Conservation (phyloP, 1,139 yeast genomes). For the Nakaseomyces sp. region DNA sequence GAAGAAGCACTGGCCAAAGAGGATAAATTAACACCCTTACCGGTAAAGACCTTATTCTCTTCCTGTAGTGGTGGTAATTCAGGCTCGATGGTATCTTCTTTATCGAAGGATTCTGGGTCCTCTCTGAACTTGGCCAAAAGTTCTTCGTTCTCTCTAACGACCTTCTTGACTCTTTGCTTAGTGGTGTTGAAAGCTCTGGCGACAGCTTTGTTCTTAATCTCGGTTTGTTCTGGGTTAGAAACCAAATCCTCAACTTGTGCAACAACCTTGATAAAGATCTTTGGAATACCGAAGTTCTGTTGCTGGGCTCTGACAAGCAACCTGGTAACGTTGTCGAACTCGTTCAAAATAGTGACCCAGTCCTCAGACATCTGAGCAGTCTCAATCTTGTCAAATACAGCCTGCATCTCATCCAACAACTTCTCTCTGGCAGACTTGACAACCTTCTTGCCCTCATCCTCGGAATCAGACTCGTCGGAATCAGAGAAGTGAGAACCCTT, state of each 20-base stretch:
- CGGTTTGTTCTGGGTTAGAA: constrained; percentile 47
- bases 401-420: constrained; percentile 76
- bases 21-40: constrained; percentile 33
- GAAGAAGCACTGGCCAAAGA: constrained; percentile 31
- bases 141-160: constrained; percentile 52
- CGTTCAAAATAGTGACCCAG: constrained; percentile 70
- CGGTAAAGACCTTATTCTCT: constrained; percentile 20
- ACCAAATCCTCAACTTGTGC: constrained; percentile 68
- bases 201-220: constrained; percentile 71
- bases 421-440: constrained; percentile 93
- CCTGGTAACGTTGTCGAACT: constrained; percentile 71
- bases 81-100: constrained; percentile 35
- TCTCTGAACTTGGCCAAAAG: constrained; percentile 54
- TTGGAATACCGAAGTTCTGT: constrained; percentile 67
- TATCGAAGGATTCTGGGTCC: constrained; percentile 66
- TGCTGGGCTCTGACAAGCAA: constrained; percentile 60
- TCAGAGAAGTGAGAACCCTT: constrained; percentile 36
- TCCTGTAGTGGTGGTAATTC: constrained; percentile 24
- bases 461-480: constrained; percentile 42
- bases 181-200: constrained; percentile 82
- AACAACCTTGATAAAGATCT: constrained; percentile 57
- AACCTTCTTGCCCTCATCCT: constrained; percentile 57
- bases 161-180: constrained; percentile 83
- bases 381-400: constrained; percentile 59
- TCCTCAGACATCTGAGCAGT: constrained; percentile 62